These are phyloP conservation scores for Fragaria ananassa DNA, from an alignment of 306 rosid species.

Conservation along the genomic window DNA sequence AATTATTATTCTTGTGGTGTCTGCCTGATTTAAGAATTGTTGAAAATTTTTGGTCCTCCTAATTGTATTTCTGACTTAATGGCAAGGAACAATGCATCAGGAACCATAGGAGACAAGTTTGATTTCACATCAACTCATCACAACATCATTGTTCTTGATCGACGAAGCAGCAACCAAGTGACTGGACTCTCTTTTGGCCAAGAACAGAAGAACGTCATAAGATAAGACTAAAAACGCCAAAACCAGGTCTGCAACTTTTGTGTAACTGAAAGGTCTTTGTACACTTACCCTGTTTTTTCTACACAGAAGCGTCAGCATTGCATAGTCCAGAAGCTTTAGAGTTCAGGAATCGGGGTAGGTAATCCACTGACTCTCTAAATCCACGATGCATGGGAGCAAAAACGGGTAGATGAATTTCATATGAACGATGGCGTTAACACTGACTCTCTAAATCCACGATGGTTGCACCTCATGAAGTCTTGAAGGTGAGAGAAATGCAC, in stretches of 20 bases:
- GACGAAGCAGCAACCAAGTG: background rate
- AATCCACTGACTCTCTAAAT: background rate
- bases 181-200: background rate
- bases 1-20: background rate
- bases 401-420: background rate
- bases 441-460: background rate
- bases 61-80: background rate
- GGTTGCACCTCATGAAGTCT: background rate
- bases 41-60: background rate
- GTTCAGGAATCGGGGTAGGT: background rate
- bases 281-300: background rate
- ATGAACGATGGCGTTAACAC: background rate
- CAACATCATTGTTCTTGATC: background rate
- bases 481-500: background rate
- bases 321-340: background rate
- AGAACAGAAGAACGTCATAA: background rate
- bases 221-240: too few species aligned
- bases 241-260: too few species aligned
- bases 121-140: background rate
- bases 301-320: background rate
- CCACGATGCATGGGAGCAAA: background rate
- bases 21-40: background rate
- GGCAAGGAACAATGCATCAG: background rate
- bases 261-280: background rate
- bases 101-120: background rate